phyloP scores from a whole-genome alignment of 495 filamentous ascomycete genomes.

The Letharia lupina region DNA sequence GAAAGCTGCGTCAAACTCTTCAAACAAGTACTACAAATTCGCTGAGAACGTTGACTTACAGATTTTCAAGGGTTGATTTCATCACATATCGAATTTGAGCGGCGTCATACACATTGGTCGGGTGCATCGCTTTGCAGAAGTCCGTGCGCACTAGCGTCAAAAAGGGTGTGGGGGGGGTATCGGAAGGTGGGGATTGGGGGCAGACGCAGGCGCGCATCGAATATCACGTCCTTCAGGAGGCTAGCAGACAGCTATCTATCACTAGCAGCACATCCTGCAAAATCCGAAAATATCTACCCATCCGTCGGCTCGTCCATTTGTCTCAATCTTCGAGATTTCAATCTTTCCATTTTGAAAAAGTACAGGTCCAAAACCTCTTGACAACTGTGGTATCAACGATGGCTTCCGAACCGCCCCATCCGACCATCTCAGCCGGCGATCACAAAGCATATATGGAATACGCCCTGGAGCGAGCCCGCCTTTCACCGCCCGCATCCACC shows the following conservation, averaged over 20 bases:
- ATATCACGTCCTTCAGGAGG: background rate
- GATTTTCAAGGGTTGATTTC: too few relatives aligned
- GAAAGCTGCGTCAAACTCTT: background rate
- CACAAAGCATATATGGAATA: constrained; percentile 30
- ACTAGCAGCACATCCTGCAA: background rate
- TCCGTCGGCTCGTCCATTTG: too few relatives aligned
- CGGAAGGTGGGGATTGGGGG: background rate
- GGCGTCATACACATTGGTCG: background rate
- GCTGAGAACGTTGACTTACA: background rate
- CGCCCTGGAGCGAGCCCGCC: constrained; percentile 25
- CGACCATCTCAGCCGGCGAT: constrained; percentile 24
- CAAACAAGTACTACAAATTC: background rate
- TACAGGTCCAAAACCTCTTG: background rate
- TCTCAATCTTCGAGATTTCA: background rate
- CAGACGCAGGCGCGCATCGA: background rate
- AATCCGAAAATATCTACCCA: background rate
- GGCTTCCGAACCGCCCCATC: constrained; percentile 9
- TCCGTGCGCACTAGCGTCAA: background rate
- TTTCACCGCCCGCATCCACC: constrained; percentile 28
- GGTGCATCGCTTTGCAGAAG: background rate
- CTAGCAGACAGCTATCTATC: background rate
- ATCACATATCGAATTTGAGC: too few relatives aligned
- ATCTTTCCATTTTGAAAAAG: background rate
- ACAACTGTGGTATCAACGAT: background rate
- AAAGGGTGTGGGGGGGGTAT: background rate